Conservation (phyloP, 495 filamentous ascomycete species). For the Neurospora tetraspora region DNA sequence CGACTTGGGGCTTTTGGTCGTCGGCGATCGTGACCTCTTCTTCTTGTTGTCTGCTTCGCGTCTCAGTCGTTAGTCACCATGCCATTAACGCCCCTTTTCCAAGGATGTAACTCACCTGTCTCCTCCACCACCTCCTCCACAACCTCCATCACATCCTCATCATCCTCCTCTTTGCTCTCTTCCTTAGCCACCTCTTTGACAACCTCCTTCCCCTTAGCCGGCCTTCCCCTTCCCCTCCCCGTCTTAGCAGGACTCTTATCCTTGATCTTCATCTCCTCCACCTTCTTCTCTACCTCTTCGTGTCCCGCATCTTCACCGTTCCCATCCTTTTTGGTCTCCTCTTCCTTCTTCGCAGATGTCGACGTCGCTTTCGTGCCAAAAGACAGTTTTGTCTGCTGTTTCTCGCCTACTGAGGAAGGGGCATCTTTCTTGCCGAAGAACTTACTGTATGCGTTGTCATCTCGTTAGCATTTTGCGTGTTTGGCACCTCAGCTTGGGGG, state of each 20-base stretch:
- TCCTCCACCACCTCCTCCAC: not conserved
- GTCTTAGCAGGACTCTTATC: not conserved
- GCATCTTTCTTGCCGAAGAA: constrained; percentile 57
- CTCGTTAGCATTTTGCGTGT: not conserved
- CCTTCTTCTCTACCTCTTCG: constrained; percentile 18
- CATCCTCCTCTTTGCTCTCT: constrained; percentile 12
- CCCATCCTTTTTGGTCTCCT: constrained; percentile 15
- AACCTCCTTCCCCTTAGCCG: not conserved
- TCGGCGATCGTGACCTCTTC: constrained; percentile 13
- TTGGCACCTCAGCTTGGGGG: not conserved
- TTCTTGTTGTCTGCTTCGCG: constrained; percentile 30
- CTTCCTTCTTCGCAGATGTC: constrained; percentile 12
- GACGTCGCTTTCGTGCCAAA: constrained; percentile 44
- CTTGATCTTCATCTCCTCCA: constrained; percentile 17
- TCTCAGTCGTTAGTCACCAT: not conserved
- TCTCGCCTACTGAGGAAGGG: constrained; percentile 36
- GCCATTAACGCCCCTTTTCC: not conserved
- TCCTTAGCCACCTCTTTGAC: not conserved
- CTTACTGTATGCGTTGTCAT: constrained; percentile 37
- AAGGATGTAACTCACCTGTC: not conserved
- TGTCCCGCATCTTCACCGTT: constrained; percentile 11
- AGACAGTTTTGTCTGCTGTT: constrained; percentile 65
- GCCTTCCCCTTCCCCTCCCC: not conserved
- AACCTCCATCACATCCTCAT: constrained; percentile 19
- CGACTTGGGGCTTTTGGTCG: constrained; percentile 7